phyloP scores from a whole-genome alignment of 2,329 filamentous ascomycete genomes.

The Exophiala sp. region DNA sequence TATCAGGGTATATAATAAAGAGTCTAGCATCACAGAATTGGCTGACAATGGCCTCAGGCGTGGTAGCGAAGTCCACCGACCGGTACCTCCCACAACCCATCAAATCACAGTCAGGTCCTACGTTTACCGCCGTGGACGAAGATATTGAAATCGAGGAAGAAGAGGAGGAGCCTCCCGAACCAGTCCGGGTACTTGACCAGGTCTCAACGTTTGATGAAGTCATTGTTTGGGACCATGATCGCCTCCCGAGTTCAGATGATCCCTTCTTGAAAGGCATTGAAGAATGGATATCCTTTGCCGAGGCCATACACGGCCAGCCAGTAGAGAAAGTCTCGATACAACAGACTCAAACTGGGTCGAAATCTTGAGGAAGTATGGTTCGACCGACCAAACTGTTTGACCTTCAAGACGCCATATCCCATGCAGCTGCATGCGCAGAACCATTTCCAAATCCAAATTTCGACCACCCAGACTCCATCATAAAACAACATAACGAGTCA shows the following conservation, averaged over 20 bases:
- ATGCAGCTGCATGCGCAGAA: too few relatives aligned
- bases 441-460: too few relatives aligned
- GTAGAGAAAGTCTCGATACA: neutral
- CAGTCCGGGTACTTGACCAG: slow-evolving; percentile 57
- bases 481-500: too few relatives aligned
- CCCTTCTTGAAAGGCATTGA: slow-evolving; percentile 69
- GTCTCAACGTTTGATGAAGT: slow-evolving; percentile 69
- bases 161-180: slow-evolving; percentile 45
- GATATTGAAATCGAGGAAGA: slow-evolving; percentile 42
- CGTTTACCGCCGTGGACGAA: slow-evolving; percentile 23
- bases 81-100: slow-evolving; percentile 16
- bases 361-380: neutral
- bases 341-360: neutral
- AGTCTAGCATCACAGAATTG: neutral
- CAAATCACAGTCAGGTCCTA: slow-evolving; percentile 3
- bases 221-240: slow-evolving; percentile 81
- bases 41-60: slow-evolving; percentile 40
- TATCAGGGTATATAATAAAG: slow-evolving; percentile 54
- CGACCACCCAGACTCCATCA: too few relatives aligned
- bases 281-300: slow-evolving; percentile 76
- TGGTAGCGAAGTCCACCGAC: slow-evolving; percentile 52
- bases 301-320: slow-evolving; percentile 52
- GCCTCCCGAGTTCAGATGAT: slow-evolving; percentile 61
- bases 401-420: too few relatives aligned
- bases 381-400: too few relatives aligned